Evolutionary conservation across 306 rosid species (phyloP), one percentile per base, ranked within the genome.

Genomic region (Gillenia trifoliata): DNA sequence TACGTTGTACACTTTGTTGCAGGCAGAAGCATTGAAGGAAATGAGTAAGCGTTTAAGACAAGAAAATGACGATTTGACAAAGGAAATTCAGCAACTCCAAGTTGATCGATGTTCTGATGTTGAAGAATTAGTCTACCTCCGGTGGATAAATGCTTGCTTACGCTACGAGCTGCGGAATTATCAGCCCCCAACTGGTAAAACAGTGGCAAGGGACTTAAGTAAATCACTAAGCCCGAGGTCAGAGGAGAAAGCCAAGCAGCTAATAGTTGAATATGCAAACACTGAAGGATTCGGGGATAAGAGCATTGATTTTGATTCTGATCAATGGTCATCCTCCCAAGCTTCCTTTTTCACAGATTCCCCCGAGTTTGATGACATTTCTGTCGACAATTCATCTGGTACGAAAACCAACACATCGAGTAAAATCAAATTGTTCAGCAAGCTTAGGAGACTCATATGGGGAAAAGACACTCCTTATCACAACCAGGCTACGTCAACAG

Each of bases 131-230:
- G 97, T 94, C 72, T 94, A 94, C 63, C 83, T 94, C 43, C 80
- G 90, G 68, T 94, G 99, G 99, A 71, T 94, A 56, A 94, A 94
- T 79, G 99, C 97, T 64, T 94, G 99, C 82, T 85, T 94, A 70
- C 80, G 97, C 23, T 90, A 92, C 67, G 97, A 94, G 72, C 82
- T 92, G 12, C 50, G 96, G 47, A 85, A 90, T 72, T 87, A 72
- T 82, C 93, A 83, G 80, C 89, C 93, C 0, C 78, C 87, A 41
- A 8, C 79, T 54, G 97, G 97, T n/a, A 91, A 87, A 87, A 83
- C 88, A 17, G 86, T 57, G 70, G 99, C 99, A 34, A 85, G 93
- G 77, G 97, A 94, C 84, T 86, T 94, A 2, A 88, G 99, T 83
- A 92, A 78, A 68, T 82, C 87, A 64, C 77, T 92, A 57, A 94